These are phyloP conservation scores for Pythium folliculosum DNA, from an alignment of 352 stramenopile species.

Conservation along the genomic window DNA sequence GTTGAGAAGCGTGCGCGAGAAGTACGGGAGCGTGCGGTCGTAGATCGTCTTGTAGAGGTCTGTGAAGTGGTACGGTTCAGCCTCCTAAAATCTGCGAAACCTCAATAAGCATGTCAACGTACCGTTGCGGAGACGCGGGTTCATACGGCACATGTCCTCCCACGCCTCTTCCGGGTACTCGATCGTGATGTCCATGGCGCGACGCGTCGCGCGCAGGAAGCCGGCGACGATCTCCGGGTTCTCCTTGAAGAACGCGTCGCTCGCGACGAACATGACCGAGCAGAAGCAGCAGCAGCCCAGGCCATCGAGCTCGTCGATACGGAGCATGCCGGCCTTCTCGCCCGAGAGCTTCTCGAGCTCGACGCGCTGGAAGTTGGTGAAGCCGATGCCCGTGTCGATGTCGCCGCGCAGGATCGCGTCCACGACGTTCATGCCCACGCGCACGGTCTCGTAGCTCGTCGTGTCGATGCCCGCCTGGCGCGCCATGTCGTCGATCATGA, in stretches of 20 bases:
- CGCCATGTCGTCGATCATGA: conserved; percentile 59
- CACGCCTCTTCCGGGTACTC: conserved; percentile 51
- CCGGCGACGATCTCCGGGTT: conserved; percentile 48
- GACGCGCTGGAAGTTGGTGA: conserved; percentile 59
- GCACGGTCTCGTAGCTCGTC: conserved; percentile 45
- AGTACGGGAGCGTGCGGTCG: conserved; percentile 53
- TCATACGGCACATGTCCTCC: conserved; percentile 58
- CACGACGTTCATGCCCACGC: conserved; percentile 56
- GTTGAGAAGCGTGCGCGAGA: conserved; percentile 52
- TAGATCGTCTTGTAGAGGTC: conserved; percentile 54
- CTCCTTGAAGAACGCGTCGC: conserved; percentile 48
- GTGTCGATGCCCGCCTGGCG: conserved; percentile 47
- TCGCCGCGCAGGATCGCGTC: conserved; percentile 50
- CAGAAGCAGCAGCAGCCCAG: conserved; percentile 58
- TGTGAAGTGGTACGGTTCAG: conserved; percentile 1
- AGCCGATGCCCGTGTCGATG: conserved; percentile 54
- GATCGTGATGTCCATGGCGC: conserved; percentile 53
- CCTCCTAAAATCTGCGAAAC: not conserved
- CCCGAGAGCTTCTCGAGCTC: conserved; percentile 52
- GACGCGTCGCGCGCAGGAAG: conserved; percentile 46
- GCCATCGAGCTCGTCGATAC: conserved; percentile 53
- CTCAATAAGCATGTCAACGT: conserved; percentile 3
- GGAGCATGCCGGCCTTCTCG: conserved; percentile 51
- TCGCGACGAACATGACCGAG: conserved; percentile 58
- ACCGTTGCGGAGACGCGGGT: conserved; percentile 48